Conservation (phyloP, 345 rosid species). For the Firmiana major region DNA sequence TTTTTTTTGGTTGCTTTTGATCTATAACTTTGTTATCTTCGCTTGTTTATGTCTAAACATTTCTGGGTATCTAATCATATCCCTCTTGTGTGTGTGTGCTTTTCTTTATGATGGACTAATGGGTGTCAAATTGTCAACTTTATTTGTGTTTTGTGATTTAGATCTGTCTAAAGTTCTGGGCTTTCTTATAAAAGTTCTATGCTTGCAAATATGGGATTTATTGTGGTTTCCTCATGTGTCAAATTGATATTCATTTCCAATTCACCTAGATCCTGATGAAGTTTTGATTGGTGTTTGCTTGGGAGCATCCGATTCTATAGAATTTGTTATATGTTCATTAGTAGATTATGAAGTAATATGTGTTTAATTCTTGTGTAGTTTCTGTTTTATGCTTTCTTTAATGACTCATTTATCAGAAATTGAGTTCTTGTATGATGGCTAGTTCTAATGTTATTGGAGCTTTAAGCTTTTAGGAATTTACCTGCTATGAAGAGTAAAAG, state of each 20-base stretch:
- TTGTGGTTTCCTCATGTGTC: neutral
- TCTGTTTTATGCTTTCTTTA: neutral
- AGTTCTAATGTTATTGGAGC: neutral
- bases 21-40: neutral
- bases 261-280: neutral
- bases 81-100: no score
- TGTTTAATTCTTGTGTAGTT: neutral
- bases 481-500: neutral
- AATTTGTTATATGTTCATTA: neutral
- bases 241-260: no score
- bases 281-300: neutral
- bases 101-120: neutral
- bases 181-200: neutral
- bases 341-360: neutral
- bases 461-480: slow-evolving; percentile 5
- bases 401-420: neutral
- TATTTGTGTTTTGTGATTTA: neutral
- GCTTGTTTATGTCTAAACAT: neutral
- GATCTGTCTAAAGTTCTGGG: neutral
- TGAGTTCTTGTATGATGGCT: neutral
- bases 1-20: neutral
- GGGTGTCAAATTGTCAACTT: neutral
- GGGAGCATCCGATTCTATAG: neutral
- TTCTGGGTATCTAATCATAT: neutral
- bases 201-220: neutral